Evolutionary conservation across 2,329 filamentous ascomycete species (phyloP).

Genomic region (Fusarium sp.): DNA sequence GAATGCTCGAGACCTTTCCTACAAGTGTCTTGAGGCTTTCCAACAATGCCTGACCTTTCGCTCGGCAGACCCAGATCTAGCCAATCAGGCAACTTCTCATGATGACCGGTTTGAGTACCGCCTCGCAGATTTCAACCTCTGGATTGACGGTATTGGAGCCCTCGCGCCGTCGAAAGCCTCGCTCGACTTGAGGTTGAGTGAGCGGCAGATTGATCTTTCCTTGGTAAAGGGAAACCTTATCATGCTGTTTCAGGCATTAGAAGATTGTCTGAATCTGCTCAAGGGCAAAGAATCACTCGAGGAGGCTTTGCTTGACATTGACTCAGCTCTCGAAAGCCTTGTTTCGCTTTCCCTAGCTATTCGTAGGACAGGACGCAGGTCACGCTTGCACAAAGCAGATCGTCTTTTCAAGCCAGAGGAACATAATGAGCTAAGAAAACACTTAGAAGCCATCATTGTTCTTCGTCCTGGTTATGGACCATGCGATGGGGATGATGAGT

Average conservation of each 20-base stretch:
- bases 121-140: neutral
- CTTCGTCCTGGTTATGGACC: neutral
- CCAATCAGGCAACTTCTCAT: too few relatives aligned
- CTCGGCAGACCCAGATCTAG: rapidly evolving
- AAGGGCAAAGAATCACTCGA: rapidly evolving
- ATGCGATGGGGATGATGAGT: rapidly evolving
- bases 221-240: neutral
- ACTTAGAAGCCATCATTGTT: rapidly evolving
- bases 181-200: neutral
- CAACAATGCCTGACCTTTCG: neutral
- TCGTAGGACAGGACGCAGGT: neutral
- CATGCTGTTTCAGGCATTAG: rapidly evolving
- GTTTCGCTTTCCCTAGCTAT: neutral
- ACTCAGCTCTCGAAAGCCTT: neutral
- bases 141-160: neutral
- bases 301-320: neutral
- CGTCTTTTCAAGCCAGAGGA: neutral
- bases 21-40: neutral
- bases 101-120: constrained; percentile 1
- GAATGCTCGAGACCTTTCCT: neutral
- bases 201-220: neutral
- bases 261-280: rapidly evolving
- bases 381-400: neutral
- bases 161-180: neutral
- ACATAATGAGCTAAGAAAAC: neutral